A percentile compares a stretch with the other conserved stretches of the same genome.
Conservation (phyloP, 139 green algal genomes). For the Astrephomene gubernaculifera region DNA sequence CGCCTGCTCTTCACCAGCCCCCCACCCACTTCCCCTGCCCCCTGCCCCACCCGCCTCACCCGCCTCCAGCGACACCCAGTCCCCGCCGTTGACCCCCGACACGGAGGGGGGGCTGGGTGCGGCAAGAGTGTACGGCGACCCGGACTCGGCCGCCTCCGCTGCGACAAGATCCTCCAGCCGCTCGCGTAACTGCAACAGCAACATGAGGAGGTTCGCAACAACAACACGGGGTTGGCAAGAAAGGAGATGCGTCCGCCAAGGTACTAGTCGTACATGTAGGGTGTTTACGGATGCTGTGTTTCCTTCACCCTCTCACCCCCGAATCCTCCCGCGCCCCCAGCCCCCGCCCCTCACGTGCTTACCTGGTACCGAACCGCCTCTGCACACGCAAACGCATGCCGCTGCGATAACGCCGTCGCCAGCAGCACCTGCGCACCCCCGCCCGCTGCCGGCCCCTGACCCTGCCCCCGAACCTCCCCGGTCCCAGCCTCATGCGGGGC, state of each 20-base stretch:
- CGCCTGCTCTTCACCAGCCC: not conserved
- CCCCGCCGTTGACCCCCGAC: conserved; percentile 9
- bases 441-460: too few relatives aligned
- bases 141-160: not conserved
- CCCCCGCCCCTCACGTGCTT: not conserved
- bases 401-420: conserved; percentile 48
- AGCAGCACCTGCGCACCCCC: conserved; percentile 13
- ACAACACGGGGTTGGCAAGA: not conserved
- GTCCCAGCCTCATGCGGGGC: not conserved
- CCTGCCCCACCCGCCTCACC: not conserved
- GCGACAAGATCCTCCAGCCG: conserved; percentile 21
- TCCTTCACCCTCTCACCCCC: too few relatives aligned
- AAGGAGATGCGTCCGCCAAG: too few relatives aligned
- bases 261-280: too few relatives aligned
- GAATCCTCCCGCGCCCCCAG: too few relatives aligned
- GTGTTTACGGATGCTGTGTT: too few relatives aligned
- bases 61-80: conserved; percentile 39
- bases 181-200: not conserved
- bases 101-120: not conserved
- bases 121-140: not conserved
- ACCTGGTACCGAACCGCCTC: conserved; percentile 54
- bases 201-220: not conserved
- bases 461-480: too few relatives aligned
- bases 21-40: not conserved
- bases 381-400: conserved; percentile 46